Evolutionary conservation across 2,329 filamentous ascomycete species (phyloP).

Genomic region (Verticillium isaacii): DNA sequence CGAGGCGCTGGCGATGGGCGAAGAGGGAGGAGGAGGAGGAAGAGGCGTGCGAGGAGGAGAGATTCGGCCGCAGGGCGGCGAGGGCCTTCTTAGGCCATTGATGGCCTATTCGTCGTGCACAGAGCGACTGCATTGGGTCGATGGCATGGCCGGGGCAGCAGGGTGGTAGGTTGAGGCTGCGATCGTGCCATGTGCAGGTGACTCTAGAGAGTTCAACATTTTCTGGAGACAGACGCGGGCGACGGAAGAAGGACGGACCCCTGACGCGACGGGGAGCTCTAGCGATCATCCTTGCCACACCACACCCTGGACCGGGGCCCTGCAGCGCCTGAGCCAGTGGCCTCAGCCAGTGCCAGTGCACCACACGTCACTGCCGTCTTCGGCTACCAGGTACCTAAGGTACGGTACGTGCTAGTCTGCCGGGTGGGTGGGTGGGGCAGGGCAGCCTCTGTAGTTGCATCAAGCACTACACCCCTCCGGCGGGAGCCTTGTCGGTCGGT

Average conservation of each 20-base stretch:
- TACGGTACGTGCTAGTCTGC: too few relatives aligned
- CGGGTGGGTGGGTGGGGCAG: neutral
- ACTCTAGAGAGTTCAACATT: too few relatives aligned
- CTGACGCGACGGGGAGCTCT: neutral
- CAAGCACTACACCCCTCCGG: neutral
- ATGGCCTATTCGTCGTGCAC: slow-evolving; percentile 18
- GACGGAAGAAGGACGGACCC: neutral
- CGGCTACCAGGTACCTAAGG: neutral
- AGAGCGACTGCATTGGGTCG: slow-evolving; percentile 21
- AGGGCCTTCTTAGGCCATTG: slow-evolving; percentile 7
- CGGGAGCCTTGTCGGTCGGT: neutral
- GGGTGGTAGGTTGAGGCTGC: neutral
- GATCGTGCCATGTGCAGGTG: neutral
- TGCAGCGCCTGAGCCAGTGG: neutral
- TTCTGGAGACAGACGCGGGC: too few relatives aligned
- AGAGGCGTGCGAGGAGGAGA: slow-evolving; percentile 1
- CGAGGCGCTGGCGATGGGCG: neutral
- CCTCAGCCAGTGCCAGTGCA: neutral
- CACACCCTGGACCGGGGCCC: neutral
- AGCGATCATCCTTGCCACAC: neutral
- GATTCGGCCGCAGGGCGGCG: neutral
- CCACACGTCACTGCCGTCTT: neutral
- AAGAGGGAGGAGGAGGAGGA: neutral
- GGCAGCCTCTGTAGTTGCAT: neutral
- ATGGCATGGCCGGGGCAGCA: slow-evolving; percentile 13